Evolutionary conservation across 2,329 filamentous ascomycete species (phyloP).

Genomic region (Escovopsis sp.): DNA sequence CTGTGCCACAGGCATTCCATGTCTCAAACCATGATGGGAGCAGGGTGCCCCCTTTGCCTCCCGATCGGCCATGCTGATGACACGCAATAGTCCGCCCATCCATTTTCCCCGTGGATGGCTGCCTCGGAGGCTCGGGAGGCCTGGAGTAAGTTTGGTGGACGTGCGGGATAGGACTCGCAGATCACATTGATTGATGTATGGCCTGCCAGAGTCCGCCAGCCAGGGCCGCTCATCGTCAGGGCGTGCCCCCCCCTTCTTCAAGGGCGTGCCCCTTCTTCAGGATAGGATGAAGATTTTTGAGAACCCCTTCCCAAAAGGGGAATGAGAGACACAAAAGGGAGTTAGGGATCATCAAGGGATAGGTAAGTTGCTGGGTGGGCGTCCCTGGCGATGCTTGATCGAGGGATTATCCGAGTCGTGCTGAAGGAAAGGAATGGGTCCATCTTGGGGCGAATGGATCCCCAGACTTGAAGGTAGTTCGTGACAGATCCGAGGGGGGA

Average conservation of each 20-base stretch:
- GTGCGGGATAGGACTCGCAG: too few relatives aligned
- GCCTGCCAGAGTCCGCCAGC: constrained; percentile 5
- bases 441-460: too few relatives aligned
- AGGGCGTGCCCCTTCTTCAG: not conserved
- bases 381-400: not conserved
- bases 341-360: not conserved
- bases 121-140: too few relatives aligned
- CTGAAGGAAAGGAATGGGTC: too few relatives aligned
- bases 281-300: not conserved
- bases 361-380: too few relatives aligned
- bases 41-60: not conserved
- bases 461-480: too few relatives aligned
- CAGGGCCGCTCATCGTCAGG: constrained; percentile 1
- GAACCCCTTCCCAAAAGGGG: not conserved
- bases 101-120: too few relatives aligned
- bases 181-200: too few relatives aligned
- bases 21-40: not conserved
- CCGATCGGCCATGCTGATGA: not conserved
- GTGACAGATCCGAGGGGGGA: too few relatives aligned
- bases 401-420: too few relatives aligned
- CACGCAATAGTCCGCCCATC: too few relatives aligned
- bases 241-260: not conserved
- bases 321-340: not conserved
- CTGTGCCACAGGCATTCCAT: not conserved
- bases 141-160: too few relatives aligned